Percentiles rank a stretch among this genome's conserved stretches.
These are phyloP conservation scores for Fusarium tuaranense DNA, from an alignment of 2,329 filamentous ascomycete genomes.

Conservation along the genomic window DNA sequence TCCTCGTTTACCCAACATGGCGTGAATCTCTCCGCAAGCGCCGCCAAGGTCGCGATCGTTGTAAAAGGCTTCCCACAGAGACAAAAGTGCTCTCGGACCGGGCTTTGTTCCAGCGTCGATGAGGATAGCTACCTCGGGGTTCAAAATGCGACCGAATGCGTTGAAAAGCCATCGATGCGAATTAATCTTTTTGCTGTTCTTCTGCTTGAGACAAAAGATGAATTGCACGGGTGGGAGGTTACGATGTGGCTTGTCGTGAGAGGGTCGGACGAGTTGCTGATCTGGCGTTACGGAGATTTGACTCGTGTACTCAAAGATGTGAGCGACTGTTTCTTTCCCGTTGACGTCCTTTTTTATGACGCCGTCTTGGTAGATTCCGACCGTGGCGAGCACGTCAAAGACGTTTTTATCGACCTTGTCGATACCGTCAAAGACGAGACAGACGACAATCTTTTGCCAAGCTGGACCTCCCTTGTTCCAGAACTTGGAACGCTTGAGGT, in stretches of 20 bases:
- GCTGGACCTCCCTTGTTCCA: constrained; percentile 43
- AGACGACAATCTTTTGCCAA: constrained; percentile 43
- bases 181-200: constrained; percentile 45
- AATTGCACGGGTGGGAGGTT: constrained; percentile 42
- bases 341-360: constrained; percentile 43
- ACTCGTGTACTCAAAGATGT: constrained; percentile 44
- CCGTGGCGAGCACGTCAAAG: constrained; percentile 40
- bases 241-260: constrained; percentile 30
- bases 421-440: constrained; percentile 41
- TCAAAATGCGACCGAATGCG: constrained; percentile 41
- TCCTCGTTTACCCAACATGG: constrained; percentile 41
- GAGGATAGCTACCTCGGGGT: constrained; percentile 41
- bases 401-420: constrained; percentile 44
- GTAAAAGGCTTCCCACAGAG: constrained; percentile 42
- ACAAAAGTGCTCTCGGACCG: constrained; percentile 36
- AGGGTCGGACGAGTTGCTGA: constrained; percentile 42
- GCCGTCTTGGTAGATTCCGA: constrained; percentile 43
- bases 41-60: constrained; percentile 41
- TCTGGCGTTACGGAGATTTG: constrained; percentile 41
- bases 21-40: constrained; percentile 42
- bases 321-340: constrained; percentile 41
- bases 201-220: constrained; percentile 44
- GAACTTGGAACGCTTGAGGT: constrained; percentile 41
- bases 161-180: constrained; percentile 44
- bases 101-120: constrained; percentile 43